phyloP scores from a whole-genome alignment of 345 rosid genomes.

The Conringia planisiliqua region DNA sequence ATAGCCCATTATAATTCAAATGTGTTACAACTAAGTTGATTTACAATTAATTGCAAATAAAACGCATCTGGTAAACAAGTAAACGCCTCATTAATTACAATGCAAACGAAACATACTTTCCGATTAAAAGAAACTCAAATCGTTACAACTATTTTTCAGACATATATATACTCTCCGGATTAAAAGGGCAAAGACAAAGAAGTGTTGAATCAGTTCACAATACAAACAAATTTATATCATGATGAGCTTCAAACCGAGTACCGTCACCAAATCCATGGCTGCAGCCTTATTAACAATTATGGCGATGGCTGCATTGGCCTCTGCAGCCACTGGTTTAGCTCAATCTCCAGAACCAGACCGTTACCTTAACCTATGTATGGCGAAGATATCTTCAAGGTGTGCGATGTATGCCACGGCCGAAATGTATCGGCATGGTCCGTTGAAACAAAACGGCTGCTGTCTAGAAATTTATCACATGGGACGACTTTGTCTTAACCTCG shows the following conservation, averaged over 20 bases:
- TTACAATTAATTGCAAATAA: too few relatives aligned
- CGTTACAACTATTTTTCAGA: neutral
- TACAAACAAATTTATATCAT: neutral
- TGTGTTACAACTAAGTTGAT: neutral
- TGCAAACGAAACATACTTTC: neutral
- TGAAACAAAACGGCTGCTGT: conserved; percentile 25
- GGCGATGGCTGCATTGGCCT: neutral
- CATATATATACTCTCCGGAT: neutral
- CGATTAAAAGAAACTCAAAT: too few relatives aligned
- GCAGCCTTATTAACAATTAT: neutral
- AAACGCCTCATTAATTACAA: too few relatives aligned
- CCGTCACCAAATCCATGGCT: neutral
- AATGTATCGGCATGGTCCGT: conserved; percentile 16
- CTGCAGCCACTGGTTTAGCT: conserved; percentile 11
- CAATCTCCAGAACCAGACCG: conserved; percentile 11
- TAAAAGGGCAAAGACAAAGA: neutral
- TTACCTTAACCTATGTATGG: conserved; percentile 6
- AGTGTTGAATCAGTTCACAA: neutral
- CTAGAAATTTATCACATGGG: conserved; percentile 25
- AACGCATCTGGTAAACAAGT: too few relatives aligned
- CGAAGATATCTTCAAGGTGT: conserved; percentile 26
- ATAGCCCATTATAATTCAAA: neutral
- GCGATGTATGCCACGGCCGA: conserved; percentile 19
- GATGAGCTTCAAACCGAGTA: conserved; percentile 6
- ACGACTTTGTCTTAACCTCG: conserved; percentile 10